A percentile compares a stretch with the other conserved stretches of the same genome.
Evolutionary conservation across 1,139 yeast genomes (phyloP).

Genomic region (Nadsonia starkeyi-henricii): DNA sequence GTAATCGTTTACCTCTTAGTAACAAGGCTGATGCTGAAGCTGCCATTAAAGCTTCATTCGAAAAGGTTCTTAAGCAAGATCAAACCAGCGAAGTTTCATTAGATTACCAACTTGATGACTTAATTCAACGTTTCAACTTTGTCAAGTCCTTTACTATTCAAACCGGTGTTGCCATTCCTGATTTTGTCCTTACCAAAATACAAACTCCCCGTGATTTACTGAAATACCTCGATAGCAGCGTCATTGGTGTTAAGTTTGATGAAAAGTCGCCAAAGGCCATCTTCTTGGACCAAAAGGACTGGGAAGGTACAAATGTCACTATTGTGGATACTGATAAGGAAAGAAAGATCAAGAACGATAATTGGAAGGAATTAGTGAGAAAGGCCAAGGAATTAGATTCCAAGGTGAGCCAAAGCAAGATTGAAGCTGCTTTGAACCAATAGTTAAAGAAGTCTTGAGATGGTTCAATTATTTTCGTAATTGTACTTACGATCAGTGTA

Average conservation of each 20-base stretch:
- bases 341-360: constrained; percentile 27
- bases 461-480: too few relatives aligned
- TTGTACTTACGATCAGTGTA: too few relatives aligned
- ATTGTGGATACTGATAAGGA: constrained; percentile 30
- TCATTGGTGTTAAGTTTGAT: constrained; percentile 33
- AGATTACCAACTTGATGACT: background rate
- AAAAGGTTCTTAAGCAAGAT: background rate
- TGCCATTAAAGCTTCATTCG: background rate
- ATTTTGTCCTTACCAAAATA: constrained; percentile 40
- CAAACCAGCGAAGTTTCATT: background rate
- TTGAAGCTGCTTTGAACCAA: background rate
- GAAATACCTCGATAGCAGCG: constrained; percentile 10
- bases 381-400: constrained; percentile 25
- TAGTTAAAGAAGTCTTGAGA: background rate
- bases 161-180: constrained; percentile 41
- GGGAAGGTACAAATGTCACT: constrained; percentile 36
- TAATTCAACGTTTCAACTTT: constrained; percentile 2
- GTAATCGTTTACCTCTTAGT: background rate
- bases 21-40: background rate
- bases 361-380: constrained; percentile 29
- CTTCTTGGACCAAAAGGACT: constrained; percentile 37
- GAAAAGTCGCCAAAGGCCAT: constrained; percentile 55
- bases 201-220: constrained; percentile 18
- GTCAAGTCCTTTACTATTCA: constrained; percentile 1
- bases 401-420: background rate